phyloP scores from a whole-genome alignment of 2,329 filamentous ascomycete species.

The Clonostachys byssicola region DNA sequence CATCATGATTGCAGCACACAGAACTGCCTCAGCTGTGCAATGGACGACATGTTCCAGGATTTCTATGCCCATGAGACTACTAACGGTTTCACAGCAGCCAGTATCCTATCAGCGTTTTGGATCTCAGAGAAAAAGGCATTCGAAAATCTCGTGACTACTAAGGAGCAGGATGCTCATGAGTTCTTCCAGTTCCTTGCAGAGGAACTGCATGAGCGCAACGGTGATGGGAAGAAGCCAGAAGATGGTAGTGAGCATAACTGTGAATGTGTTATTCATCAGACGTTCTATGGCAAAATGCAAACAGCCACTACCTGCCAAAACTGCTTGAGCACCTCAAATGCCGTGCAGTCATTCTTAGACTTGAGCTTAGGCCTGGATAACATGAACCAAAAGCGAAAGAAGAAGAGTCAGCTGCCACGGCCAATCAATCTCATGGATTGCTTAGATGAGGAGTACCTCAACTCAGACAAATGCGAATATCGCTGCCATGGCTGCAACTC shows the following conservation, averaged over 20 bases:
- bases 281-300: slow-evolving; percentile 88
- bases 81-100: slow-evolving; percentile 86
- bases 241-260: slow-evolving; percentile 62
- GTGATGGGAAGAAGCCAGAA: slow-evolving; percentile 60
- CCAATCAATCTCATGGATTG: slow-evolving; percentile 61
- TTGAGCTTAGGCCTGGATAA: slow-evolving; percentile 83
- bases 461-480: slow-evolving; percentile 84
- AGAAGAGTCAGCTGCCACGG: slow-evolving; percentile 38
- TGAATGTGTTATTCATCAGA: slow-evolving; percentile 88
- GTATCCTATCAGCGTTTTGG: slow-evolving; percentile 87
- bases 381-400: slow-evolving; percentile 60
- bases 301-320: slow-evolving; percentile 88
- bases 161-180: slow-evolving; percentile 95
- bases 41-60: slow-evolving; percentile 71
- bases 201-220: slow-evolving; percentile 81
- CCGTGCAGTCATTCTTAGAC: slow-evolving; percentile 86
- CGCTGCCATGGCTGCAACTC: slow-evolving; percentile 77
- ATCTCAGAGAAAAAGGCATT: slow-evolving; percentile 72
- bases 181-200: slow-evolving; percentile 96
- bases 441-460: slow-evolving; percentile 81
- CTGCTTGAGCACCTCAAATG: slow-evolving; percentile 77
- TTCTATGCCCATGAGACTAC: slow-evolving; percentile 72
- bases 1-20: slow-evolving; percentile 71
- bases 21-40: slow-evolving; percentile 65
- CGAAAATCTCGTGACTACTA: slow-evolving; percentile 79